Evolutionary conservation across 441 rosid species (phyloP).

Genomic region (Pelargonium citronellum): DNA sequence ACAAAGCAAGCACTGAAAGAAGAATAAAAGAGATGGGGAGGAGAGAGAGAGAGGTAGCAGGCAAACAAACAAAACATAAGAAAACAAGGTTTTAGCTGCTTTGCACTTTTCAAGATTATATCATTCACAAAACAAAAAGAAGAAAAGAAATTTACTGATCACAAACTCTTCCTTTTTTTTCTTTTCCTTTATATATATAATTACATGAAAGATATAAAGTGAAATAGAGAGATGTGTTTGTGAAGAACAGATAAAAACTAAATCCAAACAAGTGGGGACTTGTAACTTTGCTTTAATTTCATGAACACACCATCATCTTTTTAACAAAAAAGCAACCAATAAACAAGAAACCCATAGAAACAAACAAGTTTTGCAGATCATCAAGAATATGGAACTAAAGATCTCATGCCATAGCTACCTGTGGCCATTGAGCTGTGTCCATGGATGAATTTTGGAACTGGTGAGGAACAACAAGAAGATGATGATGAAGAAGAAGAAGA

Average conservation of each 20-base stretch:
- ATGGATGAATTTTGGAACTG: slow-evolving; percentile 34
- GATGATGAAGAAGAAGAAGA: slow-evolving; percentile 27
- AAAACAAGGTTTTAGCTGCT: slow-evolving; percentile 28
- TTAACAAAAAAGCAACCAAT: neutral
- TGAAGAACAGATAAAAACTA: slow-evolving; percentile 31
- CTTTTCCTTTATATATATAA: slow-evolving; percentile 17
- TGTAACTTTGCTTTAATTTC: neutral
- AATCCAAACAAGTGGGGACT: slow-evolving; percentile 40
- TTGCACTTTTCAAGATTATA: slow-evolving; percentile 11
- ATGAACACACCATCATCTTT: slow-evolving; percentile 25
- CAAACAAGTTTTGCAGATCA: slow-evolving; percentile 13
- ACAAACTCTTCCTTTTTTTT: neutral
- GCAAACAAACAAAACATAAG: slow-evolving; percentile 27
- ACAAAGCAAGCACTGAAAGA: slow-evolving; percentile 18
- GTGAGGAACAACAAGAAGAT: neutral
- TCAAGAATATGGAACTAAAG: slow-evolving; percentile 12
- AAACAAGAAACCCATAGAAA: too few species aligned
- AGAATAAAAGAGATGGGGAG: neutral
- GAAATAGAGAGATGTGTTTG: neutral
- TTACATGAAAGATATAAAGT: slow-evolving; percentile 32
- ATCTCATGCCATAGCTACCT: slow-evolving; percentile 39
- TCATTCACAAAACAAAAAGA: slow-evolving; percentile 8
- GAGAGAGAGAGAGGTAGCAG: neutral
- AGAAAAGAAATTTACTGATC: slow-evolving; percentile 14
- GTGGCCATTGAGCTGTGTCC: slow-evolving; percentile 94